Evolutionary conservation across 2,329 filamentous ascomycete genomes (phyloP), one percentile per base, ranked within the genome.

Genomic region (Zymoseptoria tritici): DNA sequence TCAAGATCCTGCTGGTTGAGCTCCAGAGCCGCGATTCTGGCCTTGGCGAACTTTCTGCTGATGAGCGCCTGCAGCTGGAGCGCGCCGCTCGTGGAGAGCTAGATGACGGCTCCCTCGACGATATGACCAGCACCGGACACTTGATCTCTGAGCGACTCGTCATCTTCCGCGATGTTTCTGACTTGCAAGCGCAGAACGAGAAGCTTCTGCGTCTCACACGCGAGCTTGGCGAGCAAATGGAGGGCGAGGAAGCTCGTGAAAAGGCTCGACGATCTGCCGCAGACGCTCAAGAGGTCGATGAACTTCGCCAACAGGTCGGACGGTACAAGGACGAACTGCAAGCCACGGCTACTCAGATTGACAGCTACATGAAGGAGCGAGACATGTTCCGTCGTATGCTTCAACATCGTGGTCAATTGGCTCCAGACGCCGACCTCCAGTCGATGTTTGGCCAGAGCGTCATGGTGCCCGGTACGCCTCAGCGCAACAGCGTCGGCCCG

Each of bases 371-470:
- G 72, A 90, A 91, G 68, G 94, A 99, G 77, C 87, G 94, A 63
- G 93, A 99, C 72, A 97, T 97, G 85, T 97, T 97, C 86, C 87
- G 93, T 21, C 91, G 92, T 56, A 92, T 97, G 79, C 83, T 97
- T 29, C 89, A 93, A 66, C 89, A 94, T 63, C 82, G 85, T 60
- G 84, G 85, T 19, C 83, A 85, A 60, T 60, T 82, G 74, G 86
- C 76, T 72, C 80, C 70, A 70, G 82, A 71, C 71, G 83, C 72
- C 11, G 87, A 91, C 61, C 79, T 88, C 50, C 81, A 83, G 16
- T 86, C 86, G 1, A 80, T 86, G 55, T 86, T 95, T 70, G 90
- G 88, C 1, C 85, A 87, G 67, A 89, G 89, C 19, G 76, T 88
- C 31, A 75, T 76, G 46, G 72, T 74, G 20, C 79, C 79, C n/a